Conservation (phyloP, 192 early-diverging fungal species). For the Entomortierella beljakovae region DNA sequence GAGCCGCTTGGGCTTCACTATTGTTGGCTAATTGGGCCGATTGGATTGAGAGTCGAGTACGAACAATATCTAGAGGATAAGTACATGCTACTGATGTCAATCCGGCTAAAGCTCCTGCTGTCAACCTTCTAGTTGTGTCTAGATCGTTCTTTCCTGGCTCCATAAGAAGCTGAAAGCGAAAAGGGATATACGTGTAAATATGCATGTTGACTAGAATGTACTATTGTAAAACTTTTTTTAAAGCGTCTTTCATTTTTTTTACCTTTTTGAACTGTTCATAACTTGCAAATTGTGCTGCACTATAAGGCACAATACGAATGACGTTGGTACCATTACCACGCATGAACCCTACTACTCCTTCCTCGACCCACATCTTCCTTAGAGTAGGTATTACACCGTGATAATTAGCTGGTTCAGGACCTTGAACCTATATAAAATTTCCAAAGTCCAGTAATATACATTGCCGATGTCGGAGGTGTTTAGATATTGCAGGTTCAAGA, state of each 20-base stretch:
- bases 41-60: slow-evolving; percentile 81
- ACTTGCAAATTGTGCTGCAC: slow-evolving; percentile 84
- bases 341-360: slow-evolving; percentile 79
- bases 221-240: neutral
- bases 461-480: neutral
- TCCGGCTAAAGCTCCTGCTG: slow-evolving; percentile 81
- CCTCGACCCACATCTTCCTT: slow-evolving; percentile 82
- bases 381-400: slow-evolving; percentile 78
- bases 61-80: slow-evolving; percentile 84
- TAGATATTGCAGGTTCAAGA: neutral
- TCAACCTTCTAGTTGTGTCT: slow-evolving; percentile 75
- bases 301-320: slow-evolving; percentile 84
- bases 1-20: slow-evolving; percentile 58
- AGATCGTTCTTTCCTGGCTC: slow-evolving; percentile 75
- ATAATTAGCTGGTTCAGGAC: slow-evolving; percentile 70
- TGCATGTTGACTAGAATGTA: too few species aligned
- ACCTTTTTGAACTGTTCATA: slow-evolving; percentile 82
- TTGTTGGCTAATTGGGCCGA: slow-evolving; percentile 68
- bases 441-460: neutral
- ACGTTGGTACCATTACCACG: slow-evolving; percentile 89
- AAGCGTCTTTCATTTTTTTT: neutral
- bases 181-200: neutral
- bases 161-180: slow-evolving; percentile 61
- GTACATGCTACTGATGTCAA: slow-evolving; percentile 82
- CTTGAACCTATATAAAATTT: slow-evolving; percentile 59